Conservation (phyloP, 129 eudicot genomes). For the Flaveria brownii region DNA sequence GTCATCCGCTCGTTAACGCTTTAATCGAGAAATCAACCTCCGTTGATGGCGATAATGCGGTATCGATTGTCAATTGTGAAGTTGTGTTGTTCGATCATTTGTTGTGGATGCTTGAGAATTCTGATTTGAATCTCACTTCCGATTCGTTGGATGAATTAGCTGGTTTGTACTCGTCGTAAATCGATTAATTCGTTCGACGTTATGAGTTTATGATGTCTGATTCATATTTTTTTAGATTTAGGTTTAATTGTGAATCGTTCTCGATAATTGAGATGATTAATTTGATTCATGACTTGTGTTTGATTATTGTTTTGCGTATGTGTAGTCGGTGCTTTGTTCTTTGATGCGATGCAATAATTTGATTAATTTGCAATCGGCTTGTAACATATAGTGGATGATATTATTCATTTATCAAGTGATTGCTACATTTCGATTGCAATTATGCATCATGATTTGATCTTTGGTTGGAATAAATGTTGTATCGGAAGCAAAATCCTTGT, state of each 20-base stretch:
- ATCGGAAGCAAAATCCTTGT: too few relatives aligned
- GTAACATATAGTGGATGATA: too few relatives aligned
- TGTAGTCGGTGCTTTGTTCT: neutral
- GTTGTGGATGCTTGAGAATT: constrained; percentile 57
- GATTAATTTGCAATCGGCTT: too few relatives aligned
- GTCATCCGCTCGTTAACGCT: constrained; percentile 50
- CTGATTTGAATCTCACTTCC: constrained; percentile 37
- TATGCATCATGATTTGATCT: too few relatives aligned
- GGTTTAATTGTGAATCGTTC: constrained; percentile 24
- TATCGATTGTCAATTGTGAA: constrained; percentile 44
- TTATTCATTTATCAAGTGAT: too few relatives aligned
- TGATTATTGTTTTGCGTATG: neutral
- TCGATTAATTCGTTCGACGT: neutral
- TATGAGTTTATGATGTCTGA: neutral
- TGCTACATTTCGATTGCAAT: too few relatives aligned
- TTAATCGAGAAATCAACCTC: constrained; percentile 35
- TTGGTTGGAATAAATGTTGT: too few relatives aligned
- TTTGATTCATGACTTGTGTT: constrained; percentile 12
- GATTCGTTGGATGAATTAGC: constrained; percentile 66
- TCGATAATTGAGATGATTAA: constrained; percentile 21
- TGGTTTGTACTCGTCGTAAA: constrained; percentile 43
- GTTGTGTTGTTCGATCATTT: constrained; percentile 56
- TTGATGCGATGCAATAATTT: too few relatives aligned
- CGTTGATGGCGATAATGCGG: constrained; percentile 12
- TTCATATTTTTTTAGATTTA: constrained; percentile 12